These are phyloP conservation scores for Thielaviopsis euricoi DNA, from an alignment of 2,329 filamentous ascomycete genomes.

Conservation along the genomic window DNA sequence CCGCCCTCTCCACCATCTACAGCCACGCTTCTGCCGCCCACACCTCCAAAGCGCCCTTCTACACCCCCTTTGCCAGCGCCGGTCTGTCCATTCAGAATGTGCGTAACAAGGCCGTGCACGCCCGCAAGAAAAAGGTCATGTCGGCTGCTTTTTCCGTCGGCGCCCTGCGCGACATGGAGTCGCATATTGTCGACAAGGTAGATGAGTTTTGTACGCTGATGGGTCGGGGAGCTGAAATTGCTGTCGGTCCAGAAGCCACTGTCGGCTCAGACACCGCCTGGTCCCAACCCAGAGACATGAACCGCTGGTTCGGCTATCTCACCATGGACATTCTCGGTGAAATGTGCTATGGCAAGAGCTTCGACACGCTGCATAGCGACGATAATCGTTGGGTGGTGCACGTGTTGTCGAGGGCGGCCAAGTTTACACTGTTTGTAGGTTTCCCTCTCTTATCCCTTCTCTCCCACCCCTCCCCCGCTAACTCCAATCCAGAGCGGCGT, in stretches of 20 bases:
- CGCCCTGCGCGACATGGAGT: slow-evolving; percentile 51
- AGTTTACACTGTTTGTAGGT: slow-evolving; percentile 50
- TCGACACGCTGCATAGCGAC: slow-evolving; percentile 39
- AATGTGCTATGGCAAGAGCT: slow-evolving; percentile 43
- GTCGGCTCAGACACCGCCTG: no score
- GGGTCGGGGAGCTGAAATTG: no score
- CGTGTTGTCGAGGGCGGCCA: slow-evolving; percentile 50
- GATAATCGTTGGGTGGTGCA: slow-evolving; percentile 51
- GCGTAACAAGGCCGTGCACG: slow-evolving; percentile 51
- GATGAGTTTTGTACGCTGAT: slow-evolving; percentile 48
- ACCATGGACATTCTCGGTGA: slow-evolving; percentile 48
- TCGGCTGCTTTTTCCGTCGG: slow-evolving; percentile 55
- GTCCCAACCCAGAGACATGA: slow-evolving; percentile 43
- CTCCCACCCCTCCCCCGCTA: not conserved
- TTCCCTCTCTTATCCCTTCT: not conserved
- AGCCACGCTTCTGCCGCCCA: slow-evolving; percentile 37
- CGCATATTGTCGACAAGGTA: slow-evolving; percentile 48
- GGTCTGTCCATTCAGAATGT: slow-evolving; percentile 57
- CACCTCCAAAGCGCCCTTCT: slow-evolving; percentile 54
- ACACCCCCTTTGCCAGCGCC: slow-evolving; percentile 55
- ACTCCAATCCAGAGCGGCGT: slow-evolving; percentile 41
- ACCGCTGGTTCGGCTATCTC: slow-evolving; percentile 44
- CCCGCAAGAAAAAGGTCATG: slow-evolving; percentile 53
- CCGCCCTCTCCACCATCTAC: slow-evolving; percentile 50
- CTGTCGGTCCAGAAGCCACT: no score